These are phyloP conservation scores for Fusarium sp. DNA, from an alignment of 2,329 filamentous ascomycete species.

Conservation along the genomic window DNA sequence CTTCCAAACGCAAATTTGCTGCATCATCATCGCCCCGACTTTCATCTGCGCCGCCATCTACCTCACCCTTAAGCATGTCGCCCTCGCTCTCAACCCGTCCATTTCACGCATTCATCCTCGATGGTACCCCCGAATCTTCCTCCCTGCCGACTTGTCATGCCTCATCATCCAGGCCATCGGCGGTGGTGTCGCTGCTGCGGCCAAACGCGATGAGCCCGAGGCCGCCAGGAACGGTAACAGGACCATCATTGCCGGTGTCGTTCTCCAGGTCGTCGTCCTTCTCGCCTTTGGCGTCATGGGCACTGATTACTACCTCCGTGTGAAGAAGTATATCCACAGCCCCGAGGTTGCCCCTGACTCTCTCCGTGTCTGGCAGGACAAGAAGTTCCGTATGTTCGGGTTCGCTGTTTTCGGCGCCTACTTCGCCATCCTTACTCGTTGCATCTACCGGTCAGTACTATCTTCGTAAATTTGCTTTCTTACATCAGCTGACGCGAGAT, in stretches of 20 bases:
- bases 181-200: slow-evolving; percentile 68
- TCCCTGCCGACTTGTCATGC: slow-evolving; percentile 72
- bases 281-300: slow-evolving; percentile 61
- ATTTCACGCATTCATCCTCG: slow-evolving; percentile 67
- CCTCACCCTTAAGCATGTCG: slow-evolving; percentile 74
- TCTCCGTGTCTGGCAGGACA: slow-evolving; percentile 60
- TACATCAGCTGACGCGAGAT: slow-evolving; percentile 32
- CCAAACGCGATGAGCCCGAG: slow-evolving; percentile 56
- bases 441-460: slow-evolving; percentile 66
- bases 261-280: slow-evolving; percentile 68
- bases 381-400: slow-evolving; percentile 62
- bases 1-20: slow-evolving; percentile 73
- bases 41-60: slow-evolving; percentile 75
- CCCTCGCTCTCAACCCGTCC: slow-evolving; percentile 63
- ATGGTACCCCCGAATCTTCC: slow-evolving; percentile 71
- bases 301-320: slow-evolving; percentile 63
- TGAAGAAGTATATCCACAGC: slow-evolving; percentile 57
- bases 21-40: slow-evolving; percentile 72
- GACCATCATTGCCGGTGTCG: slow-evolving; percentile 69
- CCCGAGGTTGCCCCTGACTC: slow-evolving; percentile 52
- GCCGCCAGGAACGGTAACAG: slow-evolving; percentile 64
- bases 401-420: slow-evolving; percentile 64
- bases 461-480: not conserved
- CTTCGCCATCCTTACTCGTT: slow-evolving; percentile 63
- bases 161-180: slow-evolving; percentile 73